Base-by-base conservation (phyloP, 2,329 filamentous ascomycete genomes). In the Fusarium longipes region DNA sequence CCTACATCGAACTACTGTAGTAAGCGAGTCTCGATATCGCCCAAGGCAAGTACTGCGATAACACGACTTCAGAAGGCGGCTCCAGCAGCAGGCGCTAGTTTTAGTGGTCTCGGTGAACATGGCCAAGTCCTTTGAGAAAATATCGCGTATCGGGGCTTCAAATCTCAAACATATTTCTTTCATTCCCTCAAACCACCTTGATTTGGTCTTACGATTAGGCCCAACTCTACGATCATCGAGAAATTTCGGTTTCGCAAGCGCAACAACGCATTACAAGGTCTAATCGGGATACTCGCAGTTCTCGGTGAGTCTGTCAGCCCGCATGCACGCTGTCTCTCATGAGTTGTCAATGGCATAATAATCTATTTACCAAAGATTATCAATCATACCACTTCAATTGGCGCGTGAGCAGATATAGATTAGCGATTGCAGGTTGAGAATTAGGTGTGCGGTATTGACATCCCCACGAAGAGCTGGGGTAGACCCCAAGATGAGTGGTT, bases 321-420 rank as follows among this genome's bases (percentile, higher is more conserved):
- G 25, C 20, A n/a, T 43, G 18, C n/a, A 30, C 36, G 32, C 27
- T 32, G 43, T 43, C 6, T 3, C 33, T 44, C 29, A 9, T 36
- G 45, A n/a, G 33, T 49, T 38, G 18, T n/a, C 39, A n/a, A 33
- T 35, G 18, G 11, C 22, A 32, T 35, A 49, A 38, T 25, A 8
- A 11, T 25, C 8, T 15, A 14, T n/a, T 11, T 27, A 10, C 33
- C 12, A 10, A 12, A 24, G 33, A 57, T 66, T 53, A 36, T 63
- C 33, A 66, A 63, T 66, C 57, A 39, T 66, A 40, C 63, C 50
- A 66, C 63, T 29, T 67, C 27, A 36, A 66, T 63, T 66, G 50
- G 63, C 29, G 29, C 24, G 50, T 35, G 45, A 49, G 33, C 14
- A 20, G 20, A 20, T 17, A 4, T 9, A 47, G 30, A 54, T 36